A percentile compares a stretch with the other conserved stretches of the same genome.
These are phyloP conservation scores for Wickerhamiella kazuoi DNA, from an alignment of 805 yeast genomes.

Conservation along the genomic window DNA sequence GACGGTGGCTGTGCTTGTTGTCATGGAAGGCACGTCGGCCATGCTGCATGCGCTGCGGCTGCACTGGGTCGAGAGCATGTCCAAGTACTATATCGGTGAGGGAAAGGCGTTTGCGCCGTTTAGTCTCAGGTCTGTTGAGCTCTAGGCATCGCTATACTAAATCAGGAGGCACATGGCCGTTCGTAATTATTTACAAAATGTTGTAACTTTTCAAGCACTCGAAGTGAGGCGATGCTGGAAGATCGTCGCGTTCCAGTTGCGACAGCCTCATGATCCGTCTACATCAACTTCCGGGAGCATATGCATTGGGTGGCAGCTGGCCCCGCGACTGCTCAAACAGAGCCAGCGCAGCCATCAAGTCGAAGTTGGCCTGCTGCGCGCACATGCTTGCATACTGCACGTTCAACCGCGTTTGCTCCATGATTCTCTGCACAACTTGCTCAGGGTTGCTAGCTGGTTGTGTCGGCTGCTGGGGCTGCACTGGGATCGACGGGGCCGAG, in stretches of 20 bases:
- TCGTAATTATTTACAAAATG: not conserved
- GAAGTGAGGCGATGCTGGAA: too few relatives aligned
- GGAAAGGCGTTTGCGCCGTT: conserved; percentile 87
- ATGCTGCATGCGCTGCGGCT: conserved; percentile 96
- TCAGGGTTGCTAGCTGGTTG: conserved; percentile 21
- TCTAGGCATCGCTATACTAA: too few relatives aligned
- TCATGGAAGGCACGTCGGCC: conserved; percentile 98
- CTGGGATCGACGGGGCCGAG: not conserved
- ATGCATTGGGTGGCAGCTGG: conserved; percentile 44
- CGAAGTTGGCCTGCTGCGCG: conserved; percentile 78
- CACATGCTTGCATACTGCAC: conserved; percentile 68
- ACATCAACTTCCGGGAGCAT: too few relatives aligned
- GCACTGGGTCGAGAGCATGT: conserved; percentile 99
- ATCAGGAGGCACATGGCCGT: too few relatives aligned
- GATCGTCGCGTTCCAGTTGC: too few relatives aligned
- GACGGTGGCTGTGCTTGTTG: conserved; percentile 77
- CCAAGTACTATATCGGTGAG: conserved; percentile 94
- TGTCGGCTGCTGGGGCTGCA: not conserved
- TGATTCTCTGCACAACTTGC: conserved; percentile 44
- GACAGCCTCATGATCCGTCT: too few relatives aligned
- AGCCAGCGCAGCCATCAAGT: conserved; percentile 46
- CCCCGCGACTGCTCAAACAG: conserved; percentile 55
- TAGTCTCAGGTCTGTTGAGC: conserved; percentile 28
- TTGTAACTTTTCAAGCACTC: too few relatives aligned
- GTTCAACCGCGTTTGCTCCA: conserved; percentile 56